These are phyloP conservation scores for Aphanomyces astaci DNA, from an alignment of 352 stramenopile species.

Conservation along the genomic window DNA sequence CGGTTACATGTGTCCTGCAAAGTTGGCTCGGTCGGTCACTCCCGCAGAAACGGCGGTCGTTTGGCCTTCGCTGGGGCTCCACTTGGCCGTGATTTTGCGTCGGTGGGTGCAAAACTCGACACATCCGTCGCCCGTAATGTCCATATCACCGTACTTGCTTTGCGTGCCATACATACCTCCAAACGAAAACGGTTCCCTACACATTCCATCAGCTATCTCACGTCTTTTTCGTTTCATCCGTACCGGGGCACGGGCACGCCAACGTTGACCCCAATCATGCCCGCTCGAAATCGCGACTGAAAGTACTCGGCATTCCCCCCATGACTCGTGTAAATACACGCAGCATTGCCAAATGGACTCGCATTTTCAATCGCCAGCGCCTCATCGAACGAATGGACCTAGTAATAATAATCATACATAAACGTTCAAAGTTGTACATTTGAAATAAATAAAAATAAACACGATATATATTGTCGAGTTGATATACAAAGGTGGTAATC, in stretches of 20 bases:
- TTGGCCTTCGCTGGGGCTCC: conserved; percentile 34
- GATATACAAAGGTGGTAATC: too few species aligned
- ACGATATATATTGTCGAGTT: too few species aligned
- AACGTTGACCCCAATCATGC: conserved; percentile 96
- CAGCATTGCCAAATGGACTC: conserved; percentile 96
- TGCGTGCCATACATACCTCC: conserved; percentile 94
- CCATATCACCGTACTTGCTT: conserved; percentile 97
- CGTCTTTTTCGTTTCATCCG: too few species aligned
- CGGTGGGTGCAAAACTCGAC: conserved; percentile 97
- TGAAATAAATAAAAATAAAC: too few species aligned
- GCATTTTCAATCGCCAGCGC: conserved; percentile 94
- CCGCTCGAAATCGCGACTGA: conserved; percentile 82
- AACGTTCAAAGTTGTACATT: too few species aligned
- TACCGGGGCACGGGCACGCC: conserved; percentile 88
- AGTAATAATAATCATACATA: too few species aligned
- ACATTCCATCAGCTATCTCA: not conserved
- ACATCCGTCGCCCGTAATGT: conserved; percentile 95
- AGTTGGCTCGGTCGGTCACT: conserved; percentile 53
- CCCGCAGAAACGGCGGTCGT: not conserved
- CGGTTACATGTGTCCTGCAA: conserved; percentile 54
- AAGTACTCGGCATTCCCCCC: conserved; percentile 93
- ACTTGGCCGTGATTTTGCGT: conserved; percentile 96
- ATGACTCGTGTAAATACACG: conserved; percentile 94
- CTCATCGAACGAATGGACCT: conserved; percentile 84
- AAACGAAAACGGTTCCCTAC: conserved; percentile 92